phyloP scores from a whole-genome alignment of 225 moss, liverwort and hornwort genomes.

The Neckera pumila region DNA sequence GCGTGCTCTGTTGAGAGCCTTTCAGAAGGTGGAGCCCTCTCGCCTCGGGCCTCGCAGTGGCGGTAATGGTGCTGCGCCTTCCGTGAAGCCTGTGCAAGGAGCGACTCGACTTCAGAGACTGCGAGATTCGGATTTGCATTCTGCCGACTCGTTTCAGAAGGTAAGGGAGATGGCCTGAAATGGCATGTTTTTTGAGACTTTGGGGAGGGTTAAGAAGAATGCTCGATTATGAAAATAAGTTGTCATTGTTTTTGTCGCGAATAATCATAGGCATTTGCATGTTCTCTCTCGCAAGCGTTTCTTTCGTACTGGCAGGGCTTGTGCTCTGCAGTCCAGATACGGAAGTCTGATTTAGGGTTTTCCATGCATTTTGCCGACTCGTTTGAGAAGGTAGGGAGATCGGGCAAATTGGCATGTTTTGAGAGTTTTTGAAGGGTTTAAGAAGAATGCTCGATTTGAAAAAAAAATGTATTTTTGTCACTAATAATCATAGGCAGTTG shows the following conservation, averaged over 20 bases:
- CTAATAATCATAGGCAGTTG: neutral
- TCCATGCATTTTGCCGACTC: neutral
- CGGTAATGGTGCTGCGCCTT: neutral
- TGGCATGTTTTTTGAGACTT: neutral
- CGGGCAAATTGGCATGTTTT: neutral
- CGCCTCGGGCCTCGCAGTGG: constrained; percentile 7
- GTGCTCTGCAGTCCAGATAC: neutral
- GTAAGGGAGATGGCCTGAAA: neutral
- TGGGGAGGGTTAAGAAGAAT: neutral
- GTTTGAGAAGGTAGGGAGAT: neutral
- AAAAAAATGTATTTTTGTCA: neutral
- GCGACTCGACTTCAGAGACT: neutral
- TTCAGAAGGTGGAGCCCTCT: constrained; percentile 29
- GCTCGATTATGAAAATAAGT: neutral
- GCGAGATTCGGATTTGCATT: constrained; percentile 16
- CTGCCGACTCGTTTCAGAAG: constrained; percentile 5
- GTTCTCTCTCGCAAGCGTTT: neutral
- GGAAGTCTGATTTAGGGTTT: neutral
- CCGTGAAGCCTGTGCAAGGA: neutral
- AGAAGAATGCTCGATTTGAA: neutral
- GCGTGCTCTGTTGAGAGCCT: constrained; percentile 34
- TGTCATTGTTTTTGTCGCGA: neutral
- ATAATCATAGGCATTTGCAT: neutral
- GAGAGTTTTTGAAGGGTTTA: neutral
- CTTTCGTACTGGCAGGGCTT: neutral